Percentiles rank a stretch among this genome's conserved stretches.
Evolutionary conservation across 768 basidiomycete genomes (phyloP).

Genomic region (Collybia mongolica): DNA sequence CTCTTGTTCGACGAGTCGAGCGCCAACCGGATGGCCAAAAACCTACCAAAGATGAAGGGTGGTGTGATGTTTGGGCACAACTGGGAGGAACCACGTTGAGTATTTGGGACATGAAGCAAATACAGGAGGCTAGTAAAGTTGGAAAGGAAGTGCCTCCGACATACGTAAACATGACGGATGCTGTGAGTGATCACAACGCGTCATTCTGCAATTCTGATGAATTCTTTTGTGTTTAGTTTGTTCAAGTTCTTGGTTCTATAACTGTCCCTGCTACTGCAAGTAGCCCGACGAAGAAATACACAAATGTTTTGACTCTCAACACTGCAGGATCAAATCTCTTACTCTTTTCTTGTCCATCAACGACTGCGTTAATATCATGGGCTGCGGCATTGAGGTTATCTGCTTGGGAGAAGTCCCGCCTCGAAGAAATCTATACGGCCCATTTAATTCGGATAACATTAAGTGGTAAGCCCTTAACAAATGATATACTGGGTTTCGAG

Average conservation of each 20-base stretch:
- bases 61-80: conserved; percentile 89
- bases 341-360: conserved; percentile 81
- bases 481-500: not conserved
- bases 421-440: conserved; percentile 97
- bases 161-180: conserved; percentile 87
- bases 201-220: conserved; percentile 8
- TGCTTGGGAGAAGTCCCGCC: conserved; percentile 91
- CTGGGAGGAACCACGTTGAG: conserved; percentile 87
- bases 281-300: conserved; percentile 55
- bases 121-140: conserved; percentile 79
- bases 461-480: conserved; percentile 25
- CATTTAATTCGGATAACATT: conserved; percentile 85
- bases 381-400: conserved; percentile 86
- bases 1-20: conserved; percentile 74
- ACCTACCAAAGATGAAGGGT: conserved; percentile 71
- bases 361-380: conserved; percentile 79
- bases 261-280: conserved; percentile 56
- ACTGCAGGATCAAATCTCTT: conserved; percentile 91
- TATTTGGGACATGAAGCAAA: conserved; percentile 88
- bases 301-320: conserved; percentile 87
- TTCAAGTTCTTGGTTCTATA: conserved; percentile 75
- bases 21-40: conserved; percentile 74
- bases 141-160: conserved; percentile 83
- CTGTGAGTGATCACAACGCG: conserved; percentile 48
- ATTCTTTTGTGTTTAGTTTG: conserved; percentile 47